Base-by-base conservation (phyloP, 768 basidiomycete genomes). In the Tylopilus plumbeoviolaceoides region DNA sequence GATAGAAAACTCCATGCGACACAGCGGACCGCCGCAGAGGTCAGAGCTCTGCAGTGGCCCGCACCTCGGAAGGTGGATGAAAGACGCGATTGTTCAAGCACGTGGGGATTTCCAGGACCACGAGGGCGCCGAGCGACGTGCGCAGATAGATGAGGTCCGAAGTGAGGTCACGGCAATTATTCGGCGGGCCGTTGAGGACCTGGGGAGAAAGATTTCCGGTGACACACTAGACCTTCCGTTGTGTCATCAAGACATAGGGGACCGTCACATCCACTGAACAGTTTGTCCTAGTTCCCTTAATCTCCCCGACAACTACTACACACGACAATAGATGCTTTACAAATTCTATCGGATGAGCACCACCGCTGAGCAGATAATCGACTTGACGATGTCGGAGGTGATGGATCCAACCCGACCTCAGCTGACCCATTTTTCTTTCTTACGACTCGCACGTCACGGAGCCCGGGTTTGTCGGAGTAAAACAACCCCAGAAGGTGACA, bases 81-180 rank as follows among this genome's bases (percentile, higher is more conserved):
- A 45, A 27, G 14, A 25, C 3, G 48, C 48, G 30, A 47, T 51
- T 40, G n/a, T 14, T 1, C 48, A 41, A 33, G 47, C 60, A 20
- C 51, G 49, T 17, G 55, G 50, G 30, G 41, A 46, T 40, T 18
- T 38, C 8, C 28, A 45, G 25, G 53, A 56, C 2, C n/a, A 15
- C 35, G 58, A 62, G 44, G 27, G 35, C 21, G 41, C 21, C 6
- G 49, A 35, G 33, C 46, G 28, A 45, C 43, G 53, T 21, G 56
- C 67, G 17, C 70, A 73, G 55, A 70, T 76, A 35, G 60, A 69
- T 12, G 52, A 58, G 36, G 64, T 81, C 45, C 72, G 87, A 53
- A 78, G 78, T 48, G 72, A 77, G 54, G 72, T 89, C 23, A 84
- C 82, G 4, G 72, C 73, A 15, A 59, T 79, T 23, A 59, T 88